Conservation (phyloP, 2,329 filamentous ascomycete genomes). For the Cladosporium sp. region DNA sequence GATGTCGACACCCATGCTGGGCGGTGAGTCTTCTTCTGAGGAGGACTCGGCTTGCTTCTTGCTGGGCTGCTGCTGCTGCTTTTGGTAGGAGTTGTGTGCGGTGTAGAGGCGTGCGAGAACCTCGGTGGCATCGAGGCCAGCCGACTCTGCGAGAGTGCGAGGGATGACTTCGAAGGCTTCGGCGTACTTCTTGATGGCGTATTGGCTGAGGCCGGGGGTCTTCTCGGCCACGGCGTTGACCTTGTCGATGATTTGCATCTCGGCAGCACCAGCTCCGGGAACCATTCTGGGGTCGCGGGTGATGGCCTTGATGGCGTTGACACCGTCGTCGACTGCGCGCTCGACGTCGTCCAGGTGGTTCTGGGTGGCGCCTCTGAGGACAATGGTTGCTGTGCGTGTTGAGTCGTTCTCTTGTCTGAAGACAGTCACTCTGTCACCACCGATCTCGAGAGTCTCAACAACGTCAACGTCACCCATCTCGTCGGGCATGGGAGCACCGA, state of each 20-base stretch:
- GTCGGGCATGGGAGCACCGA: conserved; percentile 98
- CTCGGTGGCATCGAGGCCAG: conserved; percentile 95
- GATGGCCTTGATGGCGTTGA: conserved; percentile 98
- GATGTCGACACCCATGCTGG: conserved; percentile 90
- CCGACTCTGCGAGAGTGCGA: conserved; percentile 88
- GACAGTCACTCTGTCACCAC: conserved; percentile 94
- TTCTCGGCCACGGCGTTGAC: conserved; percentile 87
- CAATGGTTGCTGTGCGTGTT: conserved; percentile 88
- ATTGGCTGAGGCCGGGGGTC: conserved; percentile 87
- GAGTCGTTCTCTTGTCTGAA: conserved; percentile 94
- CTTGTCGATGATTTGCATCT: conserved; percentile 88
- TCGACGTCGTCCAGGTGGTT: conserved; percentile 98
- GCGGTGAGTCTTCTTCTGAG: conserved; percentile 67
- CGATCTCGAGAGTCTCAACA: conserved; percentile 96
- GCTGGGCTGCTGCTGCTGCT: conserved; percentile 5
- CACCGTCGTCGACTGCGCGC: conserved; percentile 93
- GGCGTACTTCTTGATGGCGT: conserved; percentile 95
- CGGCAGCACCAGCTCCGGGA: conserved; percentile 88
- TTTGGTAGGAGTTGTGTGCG: conserved; percentile 55
- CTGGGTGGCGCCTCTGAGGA: conserved; percentile 91
- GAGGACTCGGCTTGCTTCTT: conserved; percentile 33
- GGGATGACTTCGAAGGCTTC: conserved; percentile 98
- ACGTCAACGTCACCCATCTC: conserved; percentile 95
- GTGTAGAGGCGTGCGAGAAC: conserved; percentile 88
- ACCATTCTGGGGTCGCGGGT: conserved; percentile 89